Evolutionary conservation across 345 rosid species (phyloP), one percentile per base, ranked within the genome.

Genomic region (Gossypium longicalyx): DNA sequence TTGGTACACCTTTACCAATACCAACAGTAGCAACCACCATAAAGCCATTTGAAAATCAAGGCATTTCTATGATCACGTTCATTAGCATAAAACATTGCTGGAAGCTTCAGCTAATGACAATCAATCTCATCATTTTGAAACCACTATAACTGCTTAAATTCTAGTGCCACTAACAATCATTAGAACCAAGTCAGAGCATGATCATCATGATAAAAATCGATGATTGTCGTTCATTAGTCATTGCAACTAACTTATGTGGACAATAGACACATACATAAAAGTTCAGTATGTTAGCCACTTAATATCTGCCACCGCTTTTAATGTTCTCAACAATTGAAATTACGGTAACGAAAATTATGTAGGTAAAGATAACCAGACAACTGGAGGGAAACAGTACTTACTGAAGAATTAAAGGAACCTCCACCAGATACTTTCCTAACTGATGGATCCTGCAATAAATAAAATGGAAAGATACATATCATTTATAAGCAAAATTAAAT

Each of bases 321-420:
- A 59, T 60, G 34, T 71, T 65, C 47, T 44, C n/a, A 3, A 49
- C 13, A 76, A 70, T 13, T 27, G 12, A 47, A 47, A 76, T 41
- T 22, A 58, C 48, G 43, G 19, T 52, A 48, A 16, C 47, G 16
- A 53, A 27, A 12, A 25, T 3, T 20, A 17, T 49, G 11, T 20
- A 67, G 54, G 43, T 11, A 65, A 25, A 72, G 22, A 53, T 12
- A 72, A 49, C 43, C 52, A 59, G 67, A 16, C 44, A 72, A 49
- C 5, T 59, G 13, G 62, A 70, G 51, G 67, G n/a, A 68, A 77
- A 52, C 71, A 82, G 38, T 13, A 61, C 88, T 63, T 77, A 88
- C 88, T 11, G 87, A 75, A 77, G 81, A 83, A 69, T 83, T 87
- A 82, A 87, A 86, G 74, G 90, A 88, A 29, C 90, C 88, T 70